phyloP scores from a whole-genome alignment of 306 rosid species.

The Cajanus cajan region DNA sequence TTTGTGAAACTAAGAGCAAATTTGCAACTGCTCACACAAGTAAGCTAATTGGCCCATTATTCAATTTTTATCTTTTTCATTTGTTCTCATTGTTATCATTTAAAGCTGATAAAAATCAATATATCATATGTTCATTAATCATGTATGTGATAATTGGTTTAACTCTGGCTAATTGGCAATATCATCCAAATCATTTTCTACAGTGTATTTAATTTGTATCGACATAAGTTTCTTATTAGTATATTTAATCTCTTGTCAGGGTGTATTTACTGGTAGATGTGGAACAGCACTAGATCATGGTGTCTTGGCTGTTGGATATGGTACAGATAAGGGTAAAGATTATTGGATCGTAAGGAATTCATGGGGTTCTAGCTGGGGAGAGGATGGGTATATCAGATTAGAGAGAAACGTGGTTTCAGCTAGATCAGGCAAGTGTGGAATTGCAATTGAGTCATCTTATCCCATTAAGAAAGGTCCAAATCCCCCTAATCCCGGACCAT shows the following conservation, averaged over 20 bases:
- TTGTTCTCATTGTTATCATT: background rate
- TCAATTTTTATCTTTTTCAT: background rate
- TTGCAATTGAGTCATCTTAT: conserved; percentile 87
- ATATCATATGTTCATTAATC: background rate
- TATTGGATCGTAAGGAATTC: conserved; percentile 95
- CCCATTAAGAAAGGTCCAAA: conserved; percentile 71
- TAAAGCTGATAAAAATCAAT: background rate
- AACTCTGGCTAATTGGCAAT: background rate
- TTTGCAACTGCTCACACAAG: too few relatives aligned
- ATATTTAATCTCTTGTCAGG: conserved; percentile 44
- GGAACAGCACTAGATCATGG: conserved; percentile 90
- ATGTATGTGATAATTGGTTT: background rate
- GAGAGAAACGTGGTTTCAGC: conserved; percentile 59
- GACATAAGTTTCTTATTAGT: background rate
- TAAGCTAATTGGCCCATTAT: background rate
- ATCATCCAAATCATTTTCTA: background rate
- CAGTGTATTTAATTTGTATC: background rate
- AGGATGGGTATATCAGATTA: conserved; percentile 67
- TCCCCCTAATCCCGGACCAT: conserved; percentile 92
- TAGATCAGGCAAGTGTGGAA: conserved; percentile 79
- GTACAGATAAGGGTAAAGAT: conserved; percentile 59
- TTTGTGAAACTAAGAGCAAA: background rate
- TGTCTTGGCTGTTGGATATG: conserved; percentile 85
- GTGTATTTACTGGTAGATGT: conserved; percentile 76
- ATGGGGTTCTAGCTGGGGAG: conserved; percentile 93